Conservation (phyloP, 2,329 filamentous ascomycete genomes). For the Tolypocladium guangdongense region DNA sequence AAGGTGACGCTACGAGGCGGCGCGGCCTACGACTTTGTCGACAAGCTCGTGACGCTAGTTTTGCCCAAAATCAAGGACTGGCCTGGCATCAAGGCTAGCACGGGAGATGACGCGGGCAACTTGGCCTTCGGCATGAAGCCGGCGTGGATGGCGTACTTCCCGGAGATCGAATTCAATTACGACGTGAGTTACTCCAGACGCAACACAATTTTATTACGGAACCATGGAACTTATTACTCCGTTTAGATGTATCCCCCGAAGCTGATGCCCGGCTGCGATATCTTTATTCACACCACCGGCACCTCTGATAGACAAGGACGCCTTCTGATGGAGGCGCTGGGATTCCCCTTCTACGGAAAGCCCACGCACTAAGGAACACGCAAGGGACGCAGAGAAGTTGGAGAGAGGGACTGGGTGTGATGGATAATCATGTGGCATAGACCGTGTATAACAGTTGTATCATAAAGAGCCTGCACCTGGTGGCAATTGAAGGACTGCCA, state of each 20-base stretch:
- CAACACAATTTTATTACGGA: background rate
- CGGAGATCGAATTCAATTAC: constrained; percentile 90
- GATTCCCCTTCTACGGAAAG: constrained; percentile 68
- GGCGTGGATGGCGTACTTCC: constrained; percentile 72
- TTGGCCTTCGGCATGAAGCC: constrained; percentile 69
- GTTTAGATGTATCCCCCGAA: constrained; percentile 46
- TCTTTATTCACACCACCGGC: constrained; percentile 75
- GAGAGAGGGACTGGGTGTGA: background rate
- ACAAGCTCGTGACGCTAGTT: constrained; percentile 82
- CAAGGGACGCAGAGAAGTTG: background rate
- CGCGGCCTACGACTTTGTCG: constrained; percentile 79
- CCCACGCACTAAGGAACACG: constrained; percentile 27
- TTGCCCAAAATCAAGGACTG: constrained; percentile 95
- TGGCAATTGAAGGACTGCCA: background rate
- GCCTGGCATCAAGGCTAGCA: constrained; percentile 52
- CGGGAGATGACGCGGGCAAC: constrained; percentile 83
- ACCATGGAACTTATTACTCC: constrained; percentile 5
- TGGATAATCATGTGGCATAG: constrained; percentile 13
- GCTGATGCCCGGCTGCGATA: constrained; percentile 78
- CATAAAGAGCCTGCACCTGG: constrained; percentile 9
- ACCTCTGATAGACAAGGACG: constrained; percentile 77
- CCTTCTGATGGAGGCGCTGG: constrained; percentile 45
- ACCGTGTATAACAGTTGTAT: constrained; percentile 25
- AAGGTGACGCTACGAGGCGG: constrained; percentile 71
- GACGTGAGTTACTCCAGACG: constrained; percentile 54